Evolutionary conservation across 495 filamentous ascomycete genomes (phyloP).

Genomic region (Penicillium pulvis): DNA sequence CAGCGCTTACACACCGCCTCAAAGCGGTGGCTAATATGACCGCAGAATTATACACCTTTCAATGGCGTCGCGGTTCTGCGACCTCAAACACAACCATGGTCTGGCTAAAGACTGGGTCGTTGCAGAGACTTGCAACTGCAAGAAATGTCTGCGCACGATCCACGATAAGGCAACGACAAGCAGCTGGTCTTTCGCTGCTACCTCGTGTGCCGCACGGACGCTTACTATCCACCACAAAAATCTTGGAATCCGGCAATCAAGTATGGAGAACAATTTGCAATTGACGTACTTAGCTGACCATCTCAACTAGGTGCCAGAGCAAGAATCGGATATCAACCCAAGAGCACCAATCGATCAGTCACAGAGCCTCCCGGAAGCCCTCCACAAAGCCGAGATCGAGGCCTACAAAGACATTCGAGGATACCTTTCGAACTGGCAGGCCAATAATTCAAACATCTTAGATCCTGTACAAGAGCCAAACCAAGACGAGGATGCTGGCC

Average conservation of each 20-base stretch:
- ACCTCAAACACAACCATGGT: slow-evolving; percentile 30
- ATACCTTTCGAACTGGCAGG: slow-evolving; percentile 57
- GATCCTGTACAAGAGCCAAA: slow-evolving; percentile 39
- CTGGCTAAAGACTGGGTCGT: slow-evolving; percentile 25
- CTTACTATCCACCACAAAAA: slow-evolving; percentile 15
- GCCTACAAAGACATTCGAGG: slow-evolving; percentile 48
- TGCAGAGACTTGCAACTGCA: slow-evolving; percentile 20
- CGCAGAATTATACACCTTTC: slow-evolving; percentile 26
- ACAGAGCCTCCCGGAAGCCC: slow-evolving; percentile 20
- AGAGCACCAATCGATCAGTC: background rate
- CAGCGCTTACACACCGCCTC: slow-evolving; percentile 13
- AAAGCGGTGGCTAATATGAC: slow-evolving; percentile 9
- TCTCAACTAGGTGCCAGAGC: background rate
- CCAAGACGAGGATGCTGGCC: slow-evolving; percentile 15
- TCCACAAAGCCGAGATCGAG: slow-evolving; percentile 38
- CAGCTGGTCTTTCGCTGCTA: background rate
- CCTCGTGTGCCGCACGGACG: slow-evolving; percentile 3
- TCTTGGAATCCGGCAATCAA: slow-evolving; percentile 8
- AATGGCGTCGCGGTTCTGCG: slow-evolving; percentile 13
- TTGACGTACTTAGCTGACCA: slow-evolving; percentile 2
- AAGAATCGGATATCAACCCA: slow-evolving; percentile 13
- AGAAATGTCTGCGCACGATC: slow-evolving; percentile 10
- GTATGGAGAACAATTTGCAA: slow-evolving; percentile 12
- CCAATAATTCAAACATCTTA: slow-evolving; percentile 28
- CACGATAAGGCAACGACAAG: slow-evolving; percentile 7